These are phyloP conservation scores for Saururus chinensis DNA, from an alignment of 164 flowering plant genomes.

Conservation along the genomic window DNA sequence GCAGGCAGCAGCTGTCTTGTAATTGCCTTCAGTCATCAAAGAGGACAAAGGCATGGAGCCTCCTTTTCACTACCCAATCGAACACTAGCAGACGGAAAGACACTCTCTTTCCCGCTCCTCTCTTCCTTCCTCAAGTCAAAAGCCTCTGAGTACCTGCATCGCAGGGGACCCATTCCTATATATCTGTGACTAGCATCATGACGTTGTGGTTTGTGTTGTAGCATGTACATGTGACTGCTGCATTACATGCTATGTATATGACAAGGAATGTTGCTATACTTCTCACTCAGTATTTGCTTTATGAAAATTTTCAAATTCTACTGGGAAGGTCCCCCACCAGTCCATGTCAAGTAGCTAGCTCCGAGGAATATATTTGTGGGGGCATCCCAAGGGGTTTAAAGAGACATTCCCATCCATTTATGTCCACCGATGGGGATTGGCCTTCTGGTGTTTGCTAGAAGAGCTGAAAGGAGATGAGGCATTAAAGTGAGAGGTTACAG, in stretches of 20 bases:
- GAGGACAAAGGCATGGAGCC: slow-evolving; percentile 1
- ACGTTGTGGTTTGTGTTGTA: background rate
- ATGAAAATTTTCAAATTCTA: too few relatives aligned
- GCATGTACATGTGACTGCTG: too few relatives aligned
- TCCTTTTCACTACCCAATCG: background rate
- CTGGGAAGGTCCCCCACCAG: background rate
- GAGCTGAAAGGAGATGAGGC: background rate
- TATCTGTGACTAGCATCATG: background rate
- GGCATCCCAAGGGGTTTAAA: background rate
- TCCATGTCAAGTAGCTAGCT: background rate
- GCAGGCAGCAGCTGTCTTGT: slow-evolving; percentile 1
- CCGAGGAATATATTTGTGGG: background rate
- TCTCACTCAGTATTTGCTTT: too few relatives aligned
- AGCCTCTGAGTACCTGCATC: background rate
- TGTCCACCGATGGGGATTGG: background rate
- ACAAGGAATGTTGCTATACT: background rate
- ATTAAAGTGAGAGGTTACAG: background rate
- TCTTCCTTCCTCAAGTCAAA: background rate
- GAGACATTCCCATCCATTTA: background rate
- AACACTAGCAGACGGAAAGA: background rate
- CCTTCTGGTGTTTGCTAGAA: background rate
- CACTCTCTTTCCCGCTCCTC: background rate
- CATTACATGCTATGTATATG: too few relatives aligned
- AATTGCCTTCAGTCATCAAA: background rate
- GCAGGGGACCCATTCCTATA: background rate